A percentile compares a stretch with the other conserved stretches of the same genome.
Evolutionary conservation across 306 rosid species (phyloP).

Genomic region (Carpinus viminea): DNA sequence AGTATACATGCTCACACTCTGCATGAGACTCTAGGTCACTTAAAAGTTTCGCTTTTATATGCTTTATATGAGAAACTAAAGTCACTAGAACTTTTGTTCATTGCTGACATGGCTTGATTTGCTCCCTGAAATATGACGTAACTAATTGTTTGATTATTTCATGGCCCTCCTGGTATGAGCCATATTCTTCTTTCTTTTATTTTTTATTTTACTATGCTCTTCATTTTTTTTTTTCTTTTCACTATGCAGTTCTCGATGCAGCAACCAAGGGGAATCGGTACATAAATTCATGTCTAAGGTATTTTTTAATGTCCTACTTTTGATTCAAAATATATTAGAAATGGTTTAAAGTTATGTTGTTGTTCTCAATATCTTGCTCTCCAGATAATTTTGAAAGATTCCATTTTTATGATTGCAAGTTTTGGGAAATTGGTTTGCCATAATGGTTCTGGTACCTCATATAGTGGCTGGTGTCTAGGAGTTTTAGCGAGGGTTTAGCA

Average conservation of each 20-base stretch:
- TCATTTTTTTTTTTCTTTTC: conserved; percentile 37
- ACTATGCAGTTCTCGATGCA: conserved; percentile 71
- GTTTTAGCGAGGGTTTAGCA: neutral
- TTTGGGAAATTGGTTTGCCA: neutral
- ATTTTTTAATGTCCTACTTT: neutral
- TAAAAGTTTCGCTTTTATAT: neutral
- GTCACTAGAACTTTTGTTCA: neutral
- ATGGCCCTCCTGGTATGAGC: neutral
- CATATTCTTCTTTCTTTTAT: neutral
- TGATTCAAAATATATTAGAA: neutral
- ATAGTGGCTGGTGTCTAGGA: too few species aligned
- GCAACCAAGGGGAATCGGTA: conserved; percentile 80
- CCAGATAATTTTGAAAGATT: neutral
- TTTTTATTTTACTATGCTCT: conserved; percentile 39
- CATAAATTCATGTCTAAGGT: conserved; percentile 90
- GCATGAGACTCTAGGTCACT: neutral
- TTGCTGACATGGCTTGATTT: neutral
- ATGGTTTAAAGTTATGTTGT: neutral
- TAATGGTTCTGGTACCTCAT: neutral
- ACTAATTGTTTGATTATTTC: neutral
- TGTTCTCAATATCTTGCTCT: neutral
- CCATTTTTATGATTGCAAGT: neutral
- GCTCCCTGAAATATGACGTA: neutral
- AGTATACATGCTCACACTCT: neutral
- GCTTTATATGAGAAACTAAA: neutral